Evolutionary conservation across 495 filamentous ascomycete genomes (phyloP).

Genomic region (Aspergillus ellipticus): DNA sequence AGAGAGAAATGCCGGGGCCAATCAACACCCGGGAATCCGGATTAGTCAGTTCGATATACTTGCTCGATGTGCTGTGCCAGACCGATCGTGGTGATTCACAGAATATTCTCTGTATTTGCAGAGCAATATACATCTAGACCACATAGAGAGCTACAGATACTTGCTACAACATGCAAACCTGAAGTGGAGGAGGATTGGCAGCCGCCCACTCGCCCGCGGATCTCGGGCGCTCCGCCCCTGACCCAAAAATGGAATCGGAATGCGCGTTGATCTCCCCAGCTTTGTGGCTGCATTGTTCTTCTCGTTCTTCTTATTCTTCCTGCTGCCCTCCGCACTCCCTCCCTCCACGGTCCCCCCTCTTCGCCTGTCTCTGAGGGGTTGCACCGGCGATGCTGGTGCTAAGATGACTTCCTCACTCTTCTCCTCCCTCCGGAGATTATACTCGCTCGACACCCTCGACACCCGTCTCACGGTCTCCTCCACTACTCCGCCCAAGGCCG

Average conservation of each 20-base stretch:
- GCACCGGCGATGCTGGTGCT: slow-evolving; percentile 30
- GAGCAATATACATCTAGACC: no score
- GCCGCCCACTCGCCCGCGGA: no score
- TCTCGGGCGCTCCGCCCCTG: slow-evolving; percentile 11
- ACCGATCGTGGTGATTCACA: no score
- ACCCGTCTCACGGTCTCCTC: slow-evolving; percentile 79
- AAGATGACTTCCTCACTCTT: slow-evolving; percentile 31
- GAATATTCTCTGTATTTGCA: no score
- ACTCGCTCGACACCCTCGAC: slow-evolving; percentile 82
- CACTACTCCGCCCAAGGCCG: slow-evolving; percentile 57
- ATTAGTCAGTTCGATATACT: not conserved
- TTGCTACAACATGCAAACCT: no score
- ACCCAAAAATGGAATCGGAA: slow-evolving; percentile 9
- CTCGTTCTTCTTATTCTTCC: not conserved
- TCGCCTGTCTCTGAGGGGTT: not conserved
- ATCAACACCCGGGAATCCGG: not conserved
- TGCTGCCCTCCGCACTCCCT: slow-evolving; percentile 7
- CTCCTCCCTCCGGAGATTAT: slow-evolving; percentile 17
- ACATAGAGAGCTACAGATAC: no score
- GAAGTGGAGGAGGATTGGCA: no score
- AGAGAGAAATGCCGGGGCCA: not conserved
- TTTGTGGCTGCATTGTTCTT: no score
- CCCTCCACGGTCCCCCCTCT: not conserved
- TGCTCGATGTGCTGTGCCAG: no score
- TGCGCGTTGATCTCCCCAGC: slow-evolving; percentile 4